These are phyloP conservation scores for Falciphora oryzae DNA, from an alignment of 2,329 filamentous ascomycete genomes.

Conservation along the genomic window DNA sequence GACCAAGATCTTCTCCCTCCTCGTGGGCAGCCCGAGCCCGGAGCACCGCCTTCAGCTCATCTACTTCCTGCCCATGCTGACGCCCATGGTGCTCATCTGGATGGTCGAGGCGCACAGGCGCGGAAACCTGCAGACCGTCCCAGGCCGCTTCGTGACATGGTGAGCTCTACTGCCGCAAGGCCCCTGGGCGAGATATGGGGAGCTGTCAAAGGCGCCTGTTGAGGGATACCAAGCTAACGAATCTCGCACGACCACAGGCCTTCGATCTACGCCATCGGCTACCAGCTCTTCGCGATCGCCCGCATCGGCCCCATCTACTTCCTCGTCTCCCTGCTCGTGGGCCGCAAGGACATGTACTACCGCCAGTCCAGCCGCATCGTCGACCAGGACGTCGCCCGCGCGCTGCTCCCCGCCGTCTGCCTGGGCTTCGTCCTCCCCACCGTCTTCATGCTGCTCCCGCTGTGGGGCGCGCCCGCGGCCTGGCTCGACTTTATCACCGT, in stretches of 20 bases:
- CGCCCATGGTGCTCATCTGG: slow-evolving; percentile 13
- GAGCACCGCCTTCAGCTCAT: slow-evolving; percentile 8
- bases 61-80: slow-evolving; percentile 11
- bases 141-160: background rate
- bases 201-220: too few relatives aligned
- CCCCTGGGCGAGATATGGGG: too few relatives aligned
- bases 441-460: slow-evolving; percentile 12
- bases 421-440: slow-evolving; percentile 15
- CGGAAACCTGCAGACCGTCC: slow-evolving; percentile 7
- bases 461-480: slow-evolving; percentile 1
- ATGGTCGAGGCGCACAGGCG: slow-evolving; percentile 13
- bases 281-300: slow-evolving; percentile 2
- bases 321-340: slow-evolving; percentile 7
- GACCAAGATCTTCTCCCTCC: slow-evolving; percentile 11
- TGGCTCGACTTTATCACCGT: slow-evolving; percentile 13
- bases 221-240: too few relatives aligned
- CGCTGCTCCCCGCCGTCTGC: slow-evolving; percentile 11
- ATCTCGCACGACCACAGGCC: background rate
- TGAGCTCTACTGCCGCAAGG: background rate
- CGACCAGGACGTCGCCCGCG: slow-evolving; percentile 4
- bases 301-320: slow-evolving; percentile 9
- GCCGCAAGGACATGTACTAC: background rate
- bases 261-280: background rate
- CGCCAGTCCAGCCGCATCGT: slow-evolving; percentile 10
- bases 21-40: slow-evolving; percentile 9